Percentiles rank a stretch among this genome's conserved stretches.
Evolutionary conservation across 176 grass and related monocot genomes (phyloP).

Genomic region (Areca catechu): DNA sequence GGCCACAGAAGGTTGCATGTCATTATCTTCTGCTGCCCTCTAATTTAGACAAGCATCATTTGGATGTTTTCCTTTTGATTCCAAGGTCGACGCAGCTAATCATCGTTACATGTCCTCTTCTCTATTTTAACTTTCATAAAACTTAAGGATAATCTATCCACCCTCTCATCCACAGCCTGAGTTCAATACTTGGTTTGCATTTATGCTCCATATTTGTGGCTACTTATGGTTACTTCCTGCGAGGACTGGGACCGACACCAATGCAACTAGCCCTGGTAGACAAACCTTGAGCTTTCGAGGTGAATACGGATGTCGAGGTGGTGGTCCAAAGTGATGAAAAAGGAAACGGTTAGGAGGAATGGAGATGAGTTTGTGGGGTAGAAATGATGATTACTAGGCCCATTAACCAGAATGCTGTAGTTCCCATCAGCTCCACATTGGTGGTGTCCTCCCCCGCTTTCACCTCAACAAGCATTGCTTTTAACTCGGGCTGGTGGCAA

Average conservation of each 20-base stretch:
- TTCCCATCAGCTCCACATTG: neutral
- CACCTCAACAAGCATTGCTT: neutral
- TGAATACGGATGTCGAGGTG: neutral
- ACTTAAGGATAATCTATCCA: neutral
- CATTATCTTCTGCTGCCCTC: neutral
- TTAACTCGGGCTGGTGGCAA: neutral
- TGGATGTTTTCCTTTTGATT: neutral
- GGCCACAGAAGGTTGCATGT: conserved; percentile 1
- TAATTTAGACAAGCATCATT: conserved; percentile 4
- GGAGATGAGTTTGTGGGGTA: no score
- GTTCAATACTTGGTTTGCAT: neutral
- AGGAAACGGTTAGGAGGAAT: neutral
- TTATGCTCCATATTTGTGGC: neutral
- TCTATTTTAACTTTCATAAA: conserved; percentile 1
- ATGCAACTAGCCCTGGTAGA: neutral
- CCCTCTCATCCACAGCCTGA: neutral
- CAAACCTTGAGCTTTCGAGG: neutral
- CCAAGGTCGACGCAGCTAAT: neutral
- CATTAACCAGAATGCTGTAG: neutral
- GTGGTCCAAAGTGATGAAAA: neutral
- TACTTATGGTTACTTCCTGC: neutral
- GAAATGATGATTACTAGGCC: neutral
- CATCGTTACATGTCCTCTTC: conserved; percentile 1
- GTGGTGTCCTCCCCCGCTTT: neutral
- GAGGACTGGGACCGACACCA: neutral